Percentiles rank a stretch among this genome's conserved stretches.
Evolutionary conservation across 305 asterid genomes (phyloP).

Genomic region (Rubia occidens): DNA sequence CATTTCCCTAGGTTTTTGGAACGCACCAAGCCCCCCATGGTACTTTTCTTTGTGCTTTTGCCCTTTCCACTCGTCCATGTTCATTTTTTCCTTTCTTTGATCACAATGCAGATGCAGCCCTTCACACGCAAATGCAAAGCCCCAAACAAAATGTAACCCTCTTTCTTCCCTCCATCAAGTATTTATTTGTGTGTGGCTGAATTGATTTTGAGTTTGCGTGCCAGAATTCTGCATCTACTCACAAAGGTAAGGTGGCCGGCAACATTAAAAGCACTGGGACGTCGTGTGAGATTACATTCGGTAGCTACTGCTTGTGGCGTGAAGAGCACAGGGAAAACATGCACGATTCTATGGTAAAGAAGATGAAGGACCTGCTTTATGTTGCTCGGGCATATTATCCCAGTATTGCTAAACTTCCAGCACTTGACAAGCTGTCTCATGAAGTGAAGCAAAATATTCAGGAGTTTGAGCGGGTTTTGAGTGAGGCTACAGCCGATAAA

Average conservation of each 20-base stretch:
- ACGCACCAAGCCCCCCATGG: constrained; percentile 26
- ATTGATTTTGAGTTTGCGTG: constrained; percentile 6
- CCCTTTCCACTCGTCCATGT: too few relatives aligned
- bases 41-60: too few relatives aligned
- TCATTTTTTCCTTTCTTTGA: background rate
- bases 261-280: constrained; percentile 33
- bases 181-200: background rate
- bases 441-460: constrained; percentile 91
- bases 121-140: constrained; percentile 33
- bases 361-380: constrained; percentile 90
- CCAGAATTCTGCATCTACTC: constrained; percentile 40
- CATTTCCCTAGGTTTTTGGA: constrained; percentile 44
- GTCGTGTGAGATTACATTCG: constrained; percentile 69
- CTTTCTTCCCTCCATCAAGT: background rate
- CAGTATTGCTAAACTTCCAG: constrained; percentile 89
- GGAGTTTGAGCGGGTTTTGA: constrained; percentile 89
- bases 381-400: constrained; percentile 98
- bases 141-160: constrained; percentile 35
- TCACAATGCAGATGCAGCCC: constrained; percentile 37
- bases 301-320: constrained; percentile 96
- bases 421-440: constrained; percentile 65
- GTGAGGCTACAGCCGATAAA: constrained; percentile 82
- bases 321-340: constrained; percentile 58
- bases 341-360: constrained; percentile 71
- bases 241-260: constrained; percentile 23